These are phyloP conservation scores for Suillus brevipes DNA, from an alignment of 768 basidiomycete species.

Conservation along the genomic window DNA sequence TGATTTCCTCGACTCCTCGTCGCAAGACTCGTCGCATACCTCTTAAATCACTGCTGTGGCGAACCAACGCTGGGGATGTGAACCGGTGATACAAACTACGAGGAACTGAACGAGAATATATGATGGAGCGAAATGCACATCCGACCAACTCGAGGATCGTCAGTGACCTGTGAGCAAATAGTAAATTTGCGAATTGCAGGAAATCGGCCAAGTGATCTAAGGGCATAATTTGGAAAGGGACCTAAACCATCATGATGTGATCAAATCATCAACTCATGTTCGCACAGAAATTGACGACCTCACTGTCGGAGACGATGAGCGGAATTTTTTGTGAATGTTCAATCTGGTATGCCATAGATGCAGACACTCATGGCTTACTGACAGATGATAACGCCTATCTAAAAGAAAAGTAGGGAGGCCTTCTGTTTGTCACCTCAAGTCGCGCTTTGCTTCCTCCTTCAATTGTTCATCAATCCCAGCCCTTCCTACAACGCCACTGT, in stretches of 20 bases:
- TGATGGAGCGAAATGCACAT: not conserved
- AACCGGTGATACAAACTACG: not conserved
- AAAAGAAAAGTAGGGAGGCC: conserved; percentile 36
- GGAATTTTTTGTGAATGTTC: too few species aligned
- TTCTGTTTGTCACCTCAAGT: conserved; percentile 66
- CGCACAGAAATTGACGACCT: too few species aligned
- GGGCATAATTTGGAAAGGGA: too few species aligned
- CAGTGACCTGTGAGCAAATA: not conserved
- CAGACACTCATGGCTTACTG: too few species aligned
- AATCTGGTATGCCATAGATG: too few species aligned
- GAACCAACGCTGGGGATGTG: not conserved
- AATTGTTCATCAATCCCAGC: conserved; percentile 60
- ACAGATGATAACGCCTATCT: too few species aligned
- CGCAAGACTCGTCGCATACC: not conserved
- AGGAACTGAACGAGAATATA: not conserved
- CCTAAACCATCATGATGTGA: too few species aligned
- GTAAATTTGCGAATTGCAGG: not conserved
- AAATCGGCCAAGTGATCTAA: not conserved
- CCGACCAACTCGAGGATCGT: not conserved
- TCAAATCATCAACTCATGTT: too few species aligned
- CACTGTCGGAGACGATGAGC: too few species aligned
- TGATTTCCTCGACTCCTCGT: too few species aligned
- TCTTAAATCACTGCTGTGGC: not conserved
- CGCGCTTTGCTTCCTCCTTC: conserved; percentile 62
- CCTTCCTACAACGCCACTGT: conserved; percentile 67